Percentiles rank a stretch among this genome's conserved stretches.
phyloP scores from a whole-genome alignment of 768 basidiomycete genomes.

The Lepiota venenata region DNA sequence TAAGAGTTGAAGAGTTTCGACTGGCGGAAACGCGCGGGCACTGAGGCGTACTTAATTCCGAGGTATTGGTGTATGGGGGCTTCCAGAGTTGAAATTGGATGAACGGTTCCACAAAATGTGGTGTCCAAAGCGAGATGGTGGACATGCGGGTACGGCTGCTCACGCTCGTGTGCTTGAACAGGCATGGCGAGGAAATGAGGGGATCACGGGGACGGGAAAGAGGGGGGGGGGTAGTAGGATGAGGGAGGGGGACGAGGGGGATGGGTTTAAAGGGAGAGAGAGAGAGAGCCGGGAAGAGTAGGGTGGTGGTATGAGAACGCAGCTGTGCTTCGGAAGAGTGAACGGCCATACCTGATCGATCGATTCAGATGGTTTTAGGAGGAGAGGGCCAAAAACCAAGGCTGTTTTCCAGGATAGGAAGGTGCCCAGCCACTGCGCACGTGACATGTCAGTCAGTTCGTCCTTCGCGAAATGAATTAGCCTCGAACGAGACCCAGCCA shows the following conservation, averaged over 20 bases:
- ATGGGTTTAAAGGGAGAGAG: conserved; percentile 21
- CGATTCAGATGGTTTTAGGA: conserved; percentile 26
- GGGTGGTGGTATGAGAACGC: conserved; percentile 12
- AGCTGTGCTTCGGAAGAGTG: conserved; percentile 19
- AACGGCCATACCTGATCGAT: conserved; percentile 30
- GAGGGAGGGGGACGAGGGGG: conserved; percentile 13
- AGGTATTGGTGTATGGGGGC: conserved; percentile 65
- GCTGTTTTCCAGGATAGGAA: conserved; percentile 28
- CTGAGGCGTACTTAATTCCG: conserved; percentile 74
- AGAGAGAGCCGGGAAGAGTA: conserved; percentile 18
- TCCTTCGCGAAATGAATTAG: conserved; percentile 10
- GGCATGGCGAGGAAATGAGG: conserved; percentile 24
- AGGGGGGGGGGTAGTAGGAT: conserved; percentile 10
- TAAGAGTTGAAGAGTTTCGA: conserved; percentile 60
- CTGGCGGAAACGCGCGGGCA: conserved; percentile 75
- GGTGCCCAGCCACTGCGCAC: conserved; percentile 12
- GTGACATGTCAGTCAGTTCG: conserved; percentile 2
- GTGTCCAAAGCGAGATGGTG: conserved; percentile 56
- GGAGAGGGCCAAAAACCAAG: conserved; percentile 24
- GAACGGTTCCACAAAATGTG: conserved; percentile 64
- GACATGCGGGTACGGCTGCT: conserved; percentile 28
- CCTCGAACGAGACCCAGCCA: not conserved
- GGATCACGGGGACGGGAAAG: conserved; percentile 13
- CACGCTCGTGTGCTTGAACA: conserved; percentile 18
- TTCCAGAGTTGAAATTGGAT: conserved; percentile 53